These are phyloP conservation scores for Arctium lappa DNA, from an alignment of 129 eudicot genomes.

Conservation along the genomic window DNA sequence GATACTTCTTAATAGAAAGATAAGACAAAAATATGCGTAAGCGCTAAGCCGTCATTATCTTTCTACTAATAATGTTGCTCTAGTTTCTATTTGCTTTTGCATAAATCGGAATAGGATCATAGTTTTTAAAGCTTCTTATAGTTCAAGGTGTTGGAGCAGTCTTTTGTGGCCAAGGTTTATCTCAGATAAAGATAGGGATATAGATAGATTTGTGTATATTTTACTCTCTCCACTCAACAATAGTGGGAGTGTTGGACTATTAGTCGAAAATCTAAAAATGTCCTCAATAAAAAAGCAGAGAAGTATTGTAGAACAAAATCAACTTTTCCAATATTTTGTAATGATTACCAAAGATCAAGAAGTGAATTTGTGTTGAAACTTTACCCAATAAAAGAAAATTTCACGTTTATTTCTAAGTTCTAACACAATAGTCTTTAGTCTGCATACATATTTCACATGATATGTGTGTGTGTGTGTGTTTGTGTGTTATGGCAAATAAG, in stretches of 20 bases:
- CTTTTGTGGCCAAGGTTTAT: background rate
- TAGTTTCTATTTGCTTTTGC: background rate
- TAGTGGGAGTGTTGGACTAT: background rate
- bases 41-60: background rate
- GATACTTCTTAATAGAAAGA: background rate
- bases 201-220: background rate
- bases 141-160: background rate
- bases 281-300: background rate
- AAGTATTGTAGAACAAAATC: background rate
- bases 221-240: background rate
- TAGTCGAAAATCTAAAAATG: background rate
- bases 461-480: background rate
- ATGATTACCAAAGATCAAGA: background rate
- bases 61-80: background rate
- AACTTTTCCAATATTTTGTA: background rate
- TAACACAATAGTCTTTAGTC: background rate
- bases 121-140: slow-evolving; percentile 1
- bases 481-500: background rate
- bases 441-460: background rate
- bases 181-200: slow-evolving; percentile 1
- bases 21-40: background rate
- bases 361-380: background rate
- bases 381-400: background rate
- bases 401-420: background rate
- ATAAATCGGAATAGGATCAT: slow-evolving; percentile 3